Percentiles rank a stretch among this genome's conserved stretches.
Conservation (phyloP, 2,329 filamentous ascomycete species). For the Biscogniauxia sp. region DNA sequence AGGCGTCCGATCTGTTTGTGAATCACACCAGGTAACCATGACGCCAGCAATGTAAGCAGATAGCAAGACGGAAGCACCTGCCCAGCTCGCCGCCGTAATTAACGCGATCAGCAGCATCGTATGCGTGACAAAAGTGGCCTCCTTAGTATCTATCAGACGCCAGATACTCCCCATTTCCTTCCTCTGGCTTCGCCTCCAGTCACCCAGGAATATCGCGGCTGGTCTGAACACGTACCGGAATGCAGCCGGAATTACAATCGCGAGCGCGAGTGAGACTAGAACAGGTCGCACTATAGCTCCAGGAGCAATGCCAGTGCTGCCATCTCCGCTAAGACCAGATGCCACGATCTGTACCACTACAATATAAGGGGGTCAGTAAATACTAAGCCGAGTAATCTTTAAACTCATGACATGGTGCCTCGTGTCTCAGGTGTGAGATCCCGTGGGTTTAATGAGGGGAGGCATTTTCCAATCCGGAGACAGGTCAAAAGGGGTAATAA, state of each 20-base stretch:
- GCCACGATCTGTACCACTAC: slow-evolving; percentile 67
- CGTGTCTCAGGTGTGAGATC: too few species aligned
- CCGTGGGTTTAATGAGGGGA: too few species aligned
- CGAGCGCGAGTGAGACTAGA: slow-evolving; percentile 51
- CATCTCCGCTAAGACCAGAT: slow-evolving; percentile 50
- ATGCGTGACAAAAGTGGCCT: slow-evolving; percentile 45
- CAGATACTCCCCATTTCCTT: slow-evolving; percentile 12
- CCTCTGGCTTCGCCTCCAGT: slow-evolving; percentile 18
- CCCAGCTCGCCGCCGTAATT: slow-evolving; percentile 52
- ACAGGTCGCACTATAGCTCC: slow-evolving; percentile 44
- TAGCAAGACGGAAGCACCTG: slow-evolving; percentile 61
- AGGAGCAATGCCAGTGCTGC: slow-evolving; percentile 24
- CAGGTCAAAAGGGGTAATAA: too few species aligned
- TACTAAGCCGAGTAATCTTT: too few species aligned
- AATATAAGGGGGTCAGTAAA: too few species aligned
- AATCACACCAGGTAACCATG: slow-evolving; percentile 58
- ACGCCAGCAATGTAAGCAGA: slow-evolving; percentile 63
- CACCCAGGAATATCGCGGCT: slow-evolving; percentile 35
- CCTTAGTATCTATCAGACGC: slow-evolving; percentile 25
- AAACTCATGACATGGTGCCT: too few species aligned
- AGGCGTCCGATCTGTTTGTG: slow-evolving; percentile 14
- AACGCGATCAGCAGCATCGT: slow-evolving; percentile 48
- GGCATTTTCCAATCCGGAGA: too few species aligned
- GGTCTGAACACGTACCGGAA: slow-evolving; percentile 48
- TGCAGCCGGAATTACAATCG: slow-evolving; percentile 42